phyloP scores from a whole-genome alignment of 2,329 filamentous ascomycete genomes.

The Chrysoporthe cubensis region DNA sequence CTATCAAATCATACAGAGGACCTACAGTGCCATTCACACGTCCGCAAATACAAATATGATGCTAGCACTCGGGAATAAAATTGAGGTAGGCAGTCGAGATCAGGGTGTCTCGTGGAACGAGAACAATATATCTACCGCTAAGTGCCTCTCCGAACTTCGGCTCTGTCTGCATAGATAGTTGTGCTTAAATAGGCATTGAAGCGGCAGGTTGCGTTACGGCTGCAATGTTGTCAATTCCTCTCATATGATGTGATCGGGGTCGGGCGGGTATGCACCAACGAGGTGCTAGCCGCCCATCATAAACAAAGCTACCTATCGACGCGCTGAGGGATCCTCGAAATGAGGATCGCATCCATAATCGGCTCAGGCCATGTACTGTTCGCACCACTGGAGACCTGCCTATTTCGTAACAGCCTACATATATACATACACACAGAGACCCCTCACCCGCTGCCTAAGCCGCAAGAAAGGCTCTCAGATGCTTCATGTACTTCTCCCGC shows the following conservation, averaged over 20 bases:
- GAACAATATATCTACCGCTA: not conserved
- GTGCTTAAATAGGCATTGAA: not conserved
- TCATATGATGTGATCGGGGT: constrained; percentile 14
- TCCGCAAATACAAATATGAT: too few species aligned
- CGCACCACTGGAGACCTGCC: too few species aligned
- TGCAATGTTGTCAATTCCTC: constrained; percentile 16
- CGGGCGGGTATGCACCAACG: not conserved
- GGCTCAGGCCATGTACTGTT: not conserved
- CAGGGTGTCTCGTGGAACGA: not conserved
- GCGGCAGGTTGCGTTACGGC: not conserved
- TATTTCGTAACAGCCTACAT: too few species aligned
- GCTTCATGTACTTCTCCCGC: constrained; percentile 35
- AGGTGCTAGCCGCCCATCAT: not conserved
- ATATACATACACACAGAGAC: too few species aligned
- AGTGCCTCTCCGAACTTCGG: not conserved
- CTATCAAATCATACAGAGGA: not conserved
- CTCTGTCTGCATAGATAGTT: not conserved
- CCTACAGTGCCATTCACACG: not conserved
- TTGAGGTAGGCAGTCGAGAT: not conserved
- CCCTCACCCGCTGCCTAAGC: not conserved
- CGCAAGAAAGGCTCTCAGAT: constrained; percentile 31
- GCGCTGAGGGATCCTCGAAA: not conserved
- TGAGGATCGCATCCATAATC: not conserved
- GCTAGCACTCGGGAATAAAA: not conserved
- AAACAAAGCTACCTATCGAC: not conserved